Base-by-base conservation (phyloP, 495 filamentous ascomycete genomes). In the Xylaria palmicola region DNA sequence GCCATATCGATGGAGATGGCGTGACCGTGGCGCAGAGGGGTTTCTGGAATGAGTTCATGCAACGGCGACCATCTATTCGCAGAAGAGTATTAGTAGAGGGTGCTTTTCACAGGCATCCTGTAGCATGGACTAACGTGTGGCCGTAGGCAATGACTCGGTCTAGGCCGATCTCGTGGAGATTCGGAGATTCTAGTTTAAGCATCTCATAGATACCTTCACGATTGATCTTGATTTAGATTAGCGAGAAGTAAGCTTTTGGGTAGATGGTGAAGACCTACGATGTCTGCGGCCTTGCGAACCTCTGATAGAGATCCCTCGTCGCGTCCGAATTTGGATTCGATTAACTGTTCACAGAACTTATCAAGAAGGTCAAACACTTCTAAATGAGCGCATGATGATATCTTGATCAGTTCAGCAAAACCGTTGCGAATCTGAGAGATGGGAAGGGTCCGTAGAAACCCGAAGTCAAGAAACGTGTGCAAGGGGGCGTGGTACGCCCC, bases 1-100 rank as follows among this genome's bases (percentile, higher is more conserved):
- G 86, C 86, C 86, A 88, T 88, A 62, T 87, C 86, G 50, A 88
- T 84, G 8, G 79, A 83, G 51, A 88, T 88, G 15, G 86, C 85
- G 62, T 87, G 85, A 1, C 86, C 85, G 64, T 88, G 86, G 27
- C 86, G 79, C 8, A 87, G 77, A 4, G 85, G 85, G 0, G 76
- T 80, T 44, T 84, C 77, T 0, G 84, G 86, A 12, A 83, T 75
- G 15, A 88, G 77, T 60, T 87, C 85, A 54, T 86, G 83, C 17
- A 86, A 74, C 1, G 85, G 85, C 4, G 83, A 86, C 85, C 85
- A 88, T 1, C 79, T 82, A 49, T 32, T 13, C 22, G 20, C 1
- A 19, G 5, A 19, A 20, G n/a, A 5, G 19, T 19, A 19, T 56
- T 7, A 56, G 54, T n/a, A n/a, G 22, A 17, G 6, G 9, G 39